Conservation (phyloP, 2,329 filamentous ascomycete species). For the Aspergillus sp. region DNA sequence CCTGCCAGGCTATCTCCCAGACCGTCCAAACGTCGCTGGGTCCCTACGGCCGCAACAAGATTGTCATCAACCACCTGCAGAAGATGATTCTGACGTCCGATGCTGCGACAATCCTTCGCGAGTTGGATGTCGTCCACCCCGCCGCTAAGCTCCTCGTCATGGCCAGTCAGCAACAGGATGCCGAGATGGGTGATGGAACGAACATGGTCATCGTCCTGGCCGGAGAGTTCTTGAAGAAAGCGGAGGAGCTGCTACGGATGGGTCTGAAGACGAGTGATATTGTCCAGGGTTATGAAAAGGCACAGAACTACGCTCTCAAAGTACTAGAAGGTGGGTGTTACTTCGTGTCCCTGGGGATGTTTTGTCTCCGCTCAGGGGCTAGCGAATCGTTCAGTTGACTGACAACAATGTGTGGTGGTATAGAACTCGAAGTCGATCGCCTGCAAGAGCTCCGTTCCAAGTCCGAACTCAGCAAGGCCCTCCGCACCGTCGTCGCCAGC, state of each 20-base stretch:
- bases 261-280: conserved; percentile 98
- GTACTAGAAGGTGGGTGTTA: conserved; percentile 64
- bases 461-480: conserved; percentile 86
- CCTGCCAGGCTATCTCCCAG: conserved; percentile 90
- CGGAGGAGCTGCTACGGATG: conserved; percentile 93
- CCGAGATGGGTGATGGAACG: conserved; percentile 98
- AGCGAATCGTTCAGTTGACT: neutral
- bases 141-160: conserved; percentile 97
- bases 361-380: conserved; percentile 7
- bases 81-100: conserved; percentile 99
- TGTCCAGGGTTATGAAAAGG: conserved; percentile 91
- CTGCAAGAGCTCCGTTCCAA: conserved; percentile 79
- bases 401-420: neutral
- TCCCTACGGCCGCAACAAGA: conserved; percentile 97
- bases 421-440: conserved; percentile 84
- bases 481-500: conserved; percentile 90
- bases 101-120: conserved; percentile 92
- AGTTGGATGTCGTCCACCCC: conserved; percentile 97
- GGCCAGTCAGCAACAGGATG: conserved; percentile 98
- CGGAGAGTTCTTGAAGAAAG: conserved; percentile 93
- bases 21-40: conserved; percentile 97
- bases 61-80: conserved; percentile 98
- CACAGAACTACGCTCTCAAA: conserved; percentile 82
- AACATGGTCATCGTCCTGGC: conserved; percentile 96
- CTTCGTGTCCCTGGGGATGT: neutral